Conservation (phyloP, 768 basidiomycete genomes). For the Zangia roseola region DNA sequence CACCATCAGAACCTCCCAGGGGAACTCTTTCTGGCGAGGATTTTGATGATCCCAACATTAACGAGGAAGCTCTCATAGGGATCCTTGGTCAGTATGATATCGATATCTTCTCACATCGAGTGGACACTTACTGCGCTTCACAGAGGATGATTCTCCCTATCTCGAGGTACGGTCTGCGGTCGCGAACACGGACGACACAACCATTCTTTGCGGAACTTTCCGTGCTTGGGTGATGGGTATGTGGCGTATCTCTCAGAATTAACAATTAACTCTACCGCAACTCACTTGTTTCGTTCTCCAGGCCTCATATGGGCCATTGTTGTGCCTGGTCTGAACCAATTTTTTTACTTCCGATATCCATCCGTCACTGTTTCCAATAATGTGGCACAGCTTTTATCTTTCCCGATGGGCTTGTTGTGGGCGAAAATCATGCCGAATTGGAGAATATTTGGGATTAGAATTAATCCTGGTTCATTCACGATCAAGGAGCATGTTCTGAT, state of each 20-base stretch:
- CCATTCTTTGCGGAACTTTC: conserved; percentile 60
- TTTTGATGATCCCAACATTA: conserved; percentile 40
- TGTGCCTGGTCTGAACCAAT: conserved; percentile 74
- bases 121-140: conserved; percentile 13
- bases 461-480: conserved; percentile 78
- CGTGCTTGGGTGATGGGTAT: conserved; percentile 59
- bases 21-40: conserved; percentile 13
- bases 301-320: conserved; percentile 54
- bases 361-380: conserved; percentile 43
- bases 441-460: conserved; percentile 52
- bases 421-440: conserved; percentile 51
- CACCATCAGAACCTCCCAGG: conserved; percentile 5
- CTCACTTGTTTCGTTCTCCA: conserved; percentile 1
- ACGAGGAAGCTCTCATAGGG: conserved; percentile 28
- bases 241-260: not conserved
- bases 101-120: not conserved
- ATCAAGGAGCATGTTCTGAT: conserved; percentile 76
- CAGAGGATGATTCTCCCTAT: conserved; percentile 80
- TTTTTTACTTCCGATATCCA: conserved; percentile 73
- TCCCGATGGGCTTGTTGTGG: conserved; percentile 66
- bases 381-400: conserved; percentile 72
- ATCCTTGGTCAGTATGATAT: conserved; percentile 20
- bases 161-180: conserved; percentile 80
- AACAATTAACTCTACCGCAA: not conserved
- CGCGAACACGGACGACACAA: conserved; percentile 66